These are phyloP conservation scores for Favolaschia claudopus DNA, from an alignment of 768 basidiomycete species.

Conservation along the genomic window DNA sequence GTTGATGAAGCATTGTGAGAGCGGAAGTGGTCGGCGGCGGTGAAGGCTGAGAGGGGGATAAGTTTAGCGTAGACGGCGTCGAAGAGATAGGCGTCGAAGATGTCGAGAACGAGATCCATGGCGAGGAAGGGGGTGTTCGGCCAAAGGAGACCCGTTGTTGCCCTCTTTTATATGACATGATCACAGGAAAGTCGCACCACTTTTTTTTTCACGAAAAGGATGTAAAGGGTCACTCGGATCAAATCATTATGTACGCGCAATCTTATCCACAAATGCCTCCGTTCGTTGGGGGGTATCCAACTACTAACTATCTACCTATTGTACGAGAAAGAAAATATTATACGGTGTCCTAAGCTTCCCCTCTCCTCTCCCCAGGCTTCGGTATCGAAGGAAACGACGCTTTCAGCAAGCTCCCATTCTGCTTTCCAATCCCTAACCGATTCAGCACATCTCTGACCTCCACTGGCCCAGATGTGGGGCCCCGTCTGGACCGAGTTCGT, in stretches of 20 bases:
- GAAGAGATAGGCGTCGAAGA: slow-evolving; percentile 75
- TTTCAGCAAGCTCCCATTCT: slow-evolving; percentile 68
- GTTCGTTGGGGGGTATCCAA: too few species aligned
- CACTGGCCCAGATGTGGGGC: slow-evolving; percentile 57
- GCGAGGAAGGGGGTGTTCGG: slow-evolving; percentile 3
- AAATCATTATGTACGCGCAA: too few species aligned
- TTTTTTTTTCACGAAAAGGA: too few species aligned
- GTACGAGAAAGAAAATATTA: slow-evolving; percentile 3
- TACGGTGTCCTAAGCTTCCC: slow-evolving; percentile 4
- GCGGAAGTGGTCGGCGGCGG: slow-evolving; percentile 34
- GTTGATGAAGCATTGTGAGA: slow-evolving; percentile 50
- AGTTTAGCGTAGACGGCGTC: slow-evolving; percentile 83
- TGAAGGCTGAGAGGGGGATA: slow-evolving; percentile 68
- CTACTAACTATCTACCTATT: not conserved
- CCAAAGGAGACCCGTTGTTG: not conserved
- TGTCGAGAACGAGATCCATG: slow-evolving; percentile 87
- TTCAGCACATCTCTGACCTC: slow-evolving; percentile 86
- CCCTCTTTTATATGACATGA: too few species aligned
- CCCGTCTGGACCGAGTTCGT: slow-evolving; percentile 62
- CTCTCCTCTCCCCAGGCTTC: slow-evolving; percentile 34
- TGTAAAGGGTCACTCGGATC: too few species aligned
- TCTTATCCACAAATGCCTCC: too few species aligned
- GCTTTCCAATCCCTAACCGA: slow-evolving; percentile 84
- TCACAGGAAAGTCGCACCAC: not conserved
- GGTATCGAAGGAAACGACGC: slow-evolving; percentile 71